Evolutionary conservation across 345 rosid genomes (phyloP), one percentile per base, ranked within the genome.

Genomic region (Pistacia atlantica): DNA sequence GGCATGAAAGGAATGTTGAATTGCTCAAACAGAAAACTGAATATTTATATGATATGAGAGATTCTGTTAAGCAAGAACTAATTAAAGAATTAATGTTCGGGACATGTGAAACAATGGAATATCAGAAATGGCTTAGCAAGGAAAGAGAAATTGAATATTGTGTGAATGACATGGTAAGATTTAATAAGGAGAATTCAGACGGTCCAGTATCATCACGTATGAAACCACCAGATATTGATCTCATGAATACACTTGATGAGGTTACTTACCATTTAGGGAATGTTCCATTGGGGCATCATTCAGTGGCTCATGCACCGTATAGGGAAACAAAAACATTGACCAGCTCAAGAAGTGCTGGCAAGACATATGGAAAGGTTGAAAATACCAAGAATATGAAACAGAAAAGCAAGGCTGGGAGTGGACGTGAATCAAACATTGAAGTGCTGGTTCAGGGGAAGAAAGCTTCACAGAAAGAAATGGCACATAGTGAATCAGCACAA

Each of bases 51-150:
- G 75, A 62, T 70, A 55, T 61, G 71, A 64, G 79, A 37, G 80
- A 77, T 77, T 69, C 74, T 11, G 61, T 77, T 20, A 77, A 52
- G 69, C 75, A 62, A 51, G 80, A 69, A 51, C 63, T 59, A 58
- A 37, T 69, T 35, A 77, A 69, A 77, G 70, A 51, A 61, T 61
- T 77, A 20, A 77, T 69, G 74, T 14, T 49, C 22, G 80, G 80
- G 37, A 61, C 55, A 6, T 51, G 12, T 16, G 64, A 45, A 37
- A 69, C 75, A 9, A 62, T 35, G 38, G 69, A 69, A 38, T 69
- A 35, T 37, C 64, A 16, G 16, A 73, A 61, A 62, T 77, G 80
- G 75, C 69, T 77, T 33, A 37, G 22, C 55, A 69, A 69, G 75
- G 75, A 60, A 63, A 62, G 69, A 12, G 65, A 77, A 33, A 67